Evolutionary conservation across 768 basidiomycete genomes (phyloP).

Genomic region (Russula brevipes): DNA sequence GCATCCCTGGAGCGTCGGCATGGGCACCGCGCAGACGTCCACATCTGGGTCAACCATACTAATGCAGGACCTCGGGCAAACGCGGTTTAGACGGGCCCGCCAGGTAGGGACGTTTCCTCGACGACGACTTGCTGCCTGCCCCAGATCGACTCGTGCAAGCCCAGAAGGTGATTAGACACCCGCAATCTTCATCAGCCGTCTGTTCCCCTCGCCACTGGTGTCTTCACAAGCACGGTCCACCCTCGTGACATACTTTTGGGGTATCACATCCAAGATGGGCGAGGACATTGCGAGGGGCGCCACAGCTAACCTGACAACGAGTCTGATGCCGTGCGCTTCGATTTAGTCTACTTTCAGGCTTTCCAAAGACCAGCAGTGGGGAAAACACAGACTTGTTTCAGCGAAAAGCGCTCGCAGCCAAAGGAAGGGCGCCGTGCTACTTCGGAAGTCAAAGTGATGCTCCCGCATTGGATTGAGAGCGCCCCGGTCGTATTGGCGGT

Average conservation of each 20-base stretch:
- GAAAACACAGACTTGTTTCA: constrained; percentile 59
- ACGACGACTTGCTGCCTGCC: constrained; percentile 49
- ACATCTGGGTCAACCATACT: constrained; percentile 45
- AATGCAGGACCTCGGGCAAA: constrained; percentile 54
- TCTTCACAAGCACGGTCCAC: constrained; percentile 52
- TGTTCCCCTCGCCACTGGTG: constrained; percentile 44
- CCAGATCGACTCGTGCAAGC: constrained; percentile 41
- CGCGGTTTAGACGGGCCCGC: constrained; percentile 50
- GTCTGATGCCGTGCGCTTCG: constrained; percentile 43
- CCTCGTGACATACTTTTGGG: constrained; percentile 36
- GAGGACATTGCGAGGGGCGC: constrained; percentile 57
- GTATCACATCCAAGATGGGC: constrained; percentile 47
- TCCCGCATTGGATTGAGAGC: constrained; percentile 55
- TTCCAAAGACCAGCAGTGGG: constrained; percentile 60
- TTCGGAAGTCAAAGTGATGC: constrained; percentile 45
- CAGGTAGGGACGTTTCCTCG: constrained; percentile 56
- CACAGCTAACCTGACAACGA: constrained; percentile 50
- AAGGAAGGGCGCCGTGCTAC: constrained; percentile 45
- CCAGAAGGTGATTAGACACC: constrained; percentile 44
- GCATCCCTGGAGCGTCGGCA: constrained; percentile 39
- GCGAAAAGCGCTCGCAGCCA: constrained; percentile 39
- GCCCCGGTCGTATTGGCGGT: constrained; percentile 43
- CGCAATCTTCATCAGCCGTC: constrained; percentile 49
- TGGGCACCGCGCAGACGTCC: constrained; percentile 43
- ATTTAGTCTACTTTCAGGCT: constrained; percentile 39